Conservation (phyloP, 306 rosid species). For the Prunus kanzakura region DNA sequence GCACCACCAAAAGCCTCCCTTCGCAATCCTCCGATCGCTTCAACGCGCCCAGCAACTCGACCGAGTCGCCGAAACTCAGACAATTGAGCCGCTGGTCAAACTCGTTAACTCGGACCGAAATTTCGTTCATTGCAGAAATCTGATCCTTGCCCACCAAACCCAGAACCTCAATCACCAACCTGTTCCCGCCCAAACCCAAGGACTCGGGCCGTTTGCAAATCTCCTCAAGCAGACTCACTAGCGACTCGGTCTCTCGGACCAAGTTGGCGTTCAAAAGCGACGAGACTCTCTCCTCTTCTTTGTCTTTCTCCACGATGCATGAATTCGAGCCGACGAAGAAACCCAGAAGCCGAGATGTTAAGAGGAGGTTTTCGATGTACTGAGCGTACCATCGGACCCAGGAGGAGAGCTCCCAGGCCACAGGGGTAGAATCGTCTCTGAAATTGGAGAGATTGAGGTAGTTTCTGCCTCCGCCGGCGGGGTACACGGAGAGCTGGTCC, state of each 20-base stretch:
- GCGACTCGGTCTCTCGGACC: conserved; percentile 47
- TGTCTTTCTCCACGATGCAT: conserved; percentile 12
- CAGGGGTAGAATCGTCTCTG: conserved; percentile 44
- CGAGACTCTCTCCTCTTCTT: conserved; percentile 39
- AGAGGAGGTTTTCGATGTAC: conserved; percentile 54
- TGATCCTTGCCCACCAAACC: conserved; percentile 48
- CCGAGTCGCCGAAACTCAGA: conserved; percentile 59
- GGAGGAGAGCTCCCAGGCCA: conserved; percentile 66
- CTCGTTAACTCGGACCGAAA: conserved; percentile 43
- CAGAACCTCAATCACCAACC: conserved; percentile 46
- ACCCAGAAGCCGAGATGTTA: conserved; percentile 48
- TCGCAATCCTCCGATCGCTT: conserved; percentile 56
- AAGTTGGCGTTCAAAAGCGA: conserved; percentile 39
- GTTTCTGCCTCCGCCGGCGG: conserved; percentile 73
- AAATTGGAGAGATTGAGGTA: conserved; percentile 90
- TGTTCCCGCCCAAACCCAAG: conserved; percentile 17
- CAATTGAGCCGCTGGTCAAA: conserved; percentile 50
- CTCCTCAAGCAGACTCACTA: conserved; percentile 46
- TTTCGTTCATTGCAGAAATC: conserved; percentile 26
- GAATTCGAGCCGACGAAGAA: conserved; percentile 41
- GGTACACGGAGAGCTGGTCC: conserved; percentile 81
- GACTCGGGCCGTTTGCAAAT: conserved; percentile 44
- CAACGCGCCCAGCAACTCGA: conserved; percentile 58
- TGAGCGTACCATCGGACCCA: conserved; percentile 87
- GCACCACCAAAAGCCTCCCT: conserved; percentile 29